phyloP scores from a whole-genome alignment of 2,329 filamentous ascomycete genomes.

The Pseudovirgaria hyperparasitica region DNA sequence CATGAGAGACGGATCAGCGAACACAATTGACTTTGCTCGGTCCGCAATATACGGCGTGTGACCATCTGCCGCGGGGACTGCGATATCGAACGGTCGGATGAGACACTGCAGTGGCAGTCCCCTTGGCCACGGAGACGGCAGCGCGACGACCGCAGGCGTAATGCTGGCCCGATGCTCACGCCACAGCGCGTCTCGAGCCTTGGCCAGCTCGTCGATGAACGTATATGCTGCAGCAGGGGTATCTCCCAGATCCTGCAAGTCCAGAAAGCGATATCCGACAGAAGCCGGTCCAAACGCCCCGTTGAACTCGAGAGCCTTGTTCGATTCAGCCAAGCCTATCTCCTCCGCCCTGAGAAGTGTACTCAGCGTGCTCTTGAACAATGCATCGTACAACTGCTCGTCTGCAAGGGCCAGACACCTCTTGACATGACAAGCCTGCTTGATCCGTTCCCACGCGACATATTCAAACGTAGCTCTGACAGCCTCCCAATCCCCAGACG shows the following conservation, averaged over 20 bases:
- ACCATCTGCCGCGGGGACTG: slow-evolving; percentile 4
- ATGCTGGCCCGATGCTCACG: slow-evolving; percentile 10
- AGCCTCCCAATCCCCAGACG: slow-evolving; percentile 6
- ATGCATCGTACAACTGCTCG: slow-evolving; percentile 6
- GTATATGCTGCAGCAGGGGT: slow-evolving; percentile 11
- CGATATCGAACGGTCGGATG: slow-evolving; percentile 8
- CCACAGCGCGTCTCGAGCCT: slow-evolving; percentile 21
- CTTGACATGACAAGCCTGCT: slow-evolving; percentile 6
- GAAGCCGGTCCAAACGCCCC: slow-evolving; percentile 9
- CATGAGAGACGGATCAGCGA: slow-evolving; percentile 9
- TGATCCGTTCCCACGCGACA: slow-evolving; percentile 7
- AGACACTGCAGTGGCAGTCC: slow-evolving; percentile 22
- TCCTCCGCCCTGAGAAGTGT: slow-evolving; percentile 11
- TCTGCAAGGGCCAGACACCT: slow-evolving; percentile 7
- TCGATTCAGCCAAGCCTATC: slow-evolving; percentile 5
- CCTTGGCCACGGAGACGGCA: slow-evolving; percentile 17
- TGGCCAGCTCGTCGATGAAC: slow-evolving; percentile 25
- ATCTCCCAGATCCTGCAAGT: slow-evolving; percentile 2
- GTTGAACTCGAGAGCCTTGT: slow-evolving; percentile 5
- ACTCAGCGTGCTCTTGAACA: slow-evolving; percentile 17
- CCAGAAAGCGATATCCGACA: slow-evolving; percentile 15
- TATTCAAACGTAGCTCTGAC: slow-evolving; percentile 5
- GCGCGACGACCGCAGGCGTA: slow-evolving; percentile 11
- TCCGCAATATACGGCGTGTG: slow-evolving; percentile 15
- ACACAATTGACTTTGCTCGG: slow-evolving; percentile 11